Evolutionary conservation across 1,139 yeast genomes (phyloP), one percentile per base, ranked within the genome.

Genomic region (Scheffersomyces illinoinensis): DNA sequence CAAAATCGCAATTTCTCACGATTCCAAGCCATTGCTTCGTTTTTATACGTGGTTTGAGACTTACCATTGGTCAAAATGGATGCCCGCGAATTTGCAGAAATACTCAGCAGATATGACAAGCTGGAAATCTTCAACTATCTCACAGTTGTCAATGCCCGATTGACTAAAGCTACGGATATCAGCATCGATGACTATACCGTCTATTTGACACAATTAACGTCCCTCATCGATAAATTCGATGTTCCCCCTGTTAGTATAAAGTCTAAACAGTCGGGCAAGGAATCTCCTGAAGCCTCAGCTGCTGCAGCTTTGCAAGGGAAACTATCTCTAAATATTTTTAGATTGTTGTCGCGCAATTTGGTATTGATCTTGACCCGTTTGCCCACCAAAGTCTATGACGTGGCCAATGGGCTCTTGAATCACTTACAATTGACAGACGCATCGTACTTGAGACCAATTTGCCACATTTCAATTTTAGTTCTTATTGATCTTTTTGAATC

Each of bases 331-430:
- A 75, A 75, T 60, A 54, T 75, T 46, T 72, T 69, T 63, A 72
- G 74, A 52, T 62, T 79, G 20, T 63, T 76, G 5, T 75, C 84
- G 1, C 64, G 74, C 53, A 74, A 72, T 57, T 62, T 75, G 53
- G 68, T 72, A 4, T 26, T 71, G 53, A 72, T 77, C 2, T 70
- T 80, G 53, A 67, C 69, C 10, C 68, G 73, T 24, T 64, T 76
- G 21, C 75, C 83, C 1, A 73, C 75, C n/a, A 78, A 78, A 58
- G 69, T 74, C 4, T 77, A 76, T 63, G 84, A 81, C 60, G 68
- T 76, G 46, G 75, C 82, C 55, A 80, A 80, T 62, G 70, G 66
- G 23, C 70, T 79, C 33, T 69, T 80, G 57, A 74, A 74, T 53
- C 67, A 74, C 58, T 59, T 79, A 51, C 60, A 56, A 1, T 57